Conservation (phyloP, 768 basidiomycete species). For the Boletus patriciae region DNA sequence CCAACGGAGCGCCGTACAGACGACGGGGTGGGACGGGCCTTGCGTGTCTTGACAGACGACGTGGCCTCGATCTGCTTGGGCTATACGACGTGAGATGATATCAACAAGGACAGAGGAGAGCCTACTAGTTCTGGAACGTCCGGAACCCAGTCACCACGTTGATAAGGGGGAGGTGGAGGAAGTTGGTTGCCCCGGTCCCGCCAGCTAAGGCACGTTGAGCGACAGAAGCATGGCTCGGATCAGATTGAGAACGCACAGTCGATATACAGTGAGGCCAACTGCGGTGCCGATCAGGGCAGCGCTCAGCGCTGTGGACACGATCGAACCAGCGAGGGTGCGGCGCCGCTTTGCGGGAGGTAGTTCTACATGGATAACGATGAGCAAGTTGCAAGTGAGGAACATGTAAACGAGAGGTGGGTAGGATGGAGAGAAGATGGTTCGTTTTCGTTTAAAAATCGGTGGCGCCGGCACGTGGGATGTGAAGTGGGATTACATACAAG, state of each 20-base stretch:
- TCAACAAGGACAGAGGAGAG: not conserved
- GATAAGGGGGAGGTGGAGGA: slow-evolving; percentile 65
- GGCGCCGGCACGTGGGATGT: slow-evolving; percentile 17
- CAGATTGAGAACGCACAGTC: slow-evolving; percentile 57
- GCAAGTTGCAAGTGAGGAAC: slow-evolving; percentile 37
- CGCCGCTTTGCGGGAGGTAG: slow-evolving; percentile 76
- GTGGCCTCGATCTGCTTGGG: slow-evolving; percentile 36
- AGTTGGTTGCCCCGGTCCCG: slow-evolving; percentile 62
- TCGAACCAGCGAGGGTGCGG: slow-evolving; percentile 76
- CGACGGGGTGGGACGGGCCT: slow-evolving; percentile 34
- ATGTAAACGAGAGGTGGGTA: slow-evolving; percentile 25
- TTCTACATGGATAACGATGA: slow-evolving; percentile 61
- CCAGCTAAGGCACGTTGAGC: slow-evolving; percentile 52
- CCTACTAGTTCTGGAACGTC: slow-evolving; percentile 39
- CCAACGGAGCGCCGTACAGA: slow-evolving; percentile 35
- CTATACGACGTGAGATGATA: slow-evolving; percentile 17
- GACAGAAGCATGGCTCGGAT: not conserved
- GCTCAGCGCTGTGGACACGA: slow-evolving; percentile 80
- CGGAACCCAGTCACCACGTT: slow-evolving; percentile 58
- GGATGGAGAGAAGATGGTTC: slow-evolving; percentile 15
- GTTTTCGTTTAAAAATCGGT: slow-evolving; percentile 16
- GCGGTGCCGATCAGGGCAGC: slow-evolving; percentile 86
- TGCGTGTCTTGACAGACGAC: slow-evolving; percentile 41
- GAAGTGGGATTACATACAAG: slow-evolving; percentile 25
- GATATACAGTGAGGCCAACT: slow-evolving; percentile 83